These are phyloP conservation scores for Pseudogymnoascus sp. DNA, from an alignment of 2,329 filamentous ascomycete genomes.

Conservation along the genomic window DNA sequence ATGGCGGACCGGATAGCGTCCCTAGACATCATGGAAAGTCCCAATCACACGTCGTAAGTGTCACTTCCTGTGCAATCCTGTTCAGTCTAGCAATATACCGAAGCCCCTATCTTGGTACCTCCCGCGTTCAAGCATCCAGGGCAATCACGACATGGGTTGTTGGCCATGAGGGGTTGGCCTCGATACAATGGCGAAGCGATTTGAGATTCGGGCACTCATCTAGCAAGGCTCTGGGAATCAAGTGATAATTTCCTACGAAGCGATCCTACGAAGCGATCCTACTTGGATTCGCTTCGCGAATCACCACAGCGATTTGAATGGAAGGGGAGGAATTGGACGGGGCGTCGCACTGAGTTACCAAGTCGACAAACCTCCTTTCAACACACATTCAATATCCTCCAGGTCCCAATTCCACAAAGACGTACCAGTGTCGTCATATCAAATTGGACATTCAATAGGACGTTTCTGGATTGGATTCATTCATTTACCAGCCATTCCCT, in stretches of 20 bases:
- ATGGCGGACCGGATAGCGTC: slow-evolving; percentile 37
- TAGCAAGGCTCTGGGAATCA: background rate
- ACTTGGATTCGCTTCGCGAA: background rate
- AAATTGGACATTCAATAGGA: slow-evolving; percentile 1
- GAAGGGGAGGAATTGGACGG: background rate
- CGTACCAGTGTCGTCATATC: background rate
- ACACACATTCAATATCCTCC: background rate
- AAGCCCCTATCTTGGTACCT: background rate
- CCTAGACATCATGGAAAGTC: slow-evolving; percentile 74
- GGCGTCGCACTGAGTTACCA: background rate
- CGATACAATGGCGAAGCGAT: background rate
- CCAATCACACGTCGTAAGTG: slow-evolving; percentile 76
- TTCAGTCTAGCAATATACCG: background rate
- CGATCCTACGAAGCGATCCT: slow-evolving; percentile 1
- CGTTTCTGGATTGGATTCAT: background rate
- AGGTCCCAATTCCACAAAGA: background rate
- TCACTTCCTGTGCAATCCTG: background rate
- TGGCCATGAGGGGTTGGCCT: background rate
- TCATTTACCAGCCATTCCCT: background rate
- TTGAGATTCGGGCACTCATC: background rate
- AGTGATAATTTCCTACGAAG: background rate
- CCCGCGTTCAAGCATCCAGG: background rate
- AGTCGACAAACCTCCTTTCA: background rate
- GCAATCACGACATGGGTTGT: background rate
- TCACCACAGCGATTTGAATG: background rate